These are phyloP conservation scores for Metschnikowia lunata DNA, from an alignment of 805 yeast genomes.

Conservation along the genomic window DNA sequence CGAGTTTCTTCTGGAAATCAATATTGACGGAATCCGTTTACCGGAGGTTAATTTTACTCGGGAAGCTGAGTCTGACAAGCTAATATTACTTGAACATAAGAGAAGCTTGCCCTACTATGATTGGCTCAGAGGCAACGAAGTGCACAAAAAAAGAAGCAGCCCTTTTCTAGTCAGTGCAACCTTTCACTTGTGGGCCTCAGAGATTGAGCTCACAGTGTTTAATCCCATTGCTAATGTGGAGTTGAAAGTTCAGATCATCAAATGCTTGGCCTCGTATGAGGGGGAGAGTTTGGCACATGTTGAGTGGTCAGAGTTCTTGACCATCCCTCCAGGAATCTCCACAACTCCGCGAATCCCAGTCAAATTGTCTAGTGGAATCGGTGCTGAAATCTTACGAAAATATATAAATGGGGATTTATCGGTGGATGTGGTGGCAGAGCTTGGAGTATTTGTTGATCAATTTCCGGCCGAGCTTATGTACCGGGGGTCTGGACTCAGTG, in stretches of 20 bases:
- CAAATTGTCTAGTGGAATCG: conserved; percentile 41
- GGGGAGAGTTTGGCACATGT: conserved; percentile 45
- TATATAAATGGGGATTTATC: conserved; percentile 49
- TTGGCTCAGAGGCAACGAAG: background rate
- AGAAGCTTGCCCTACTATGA: background rate
- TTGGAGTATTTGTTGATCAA: conserved; percentile 36
- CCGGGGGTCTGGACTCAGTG: conserved; percentile 40
- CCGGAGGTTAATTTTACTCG: conserved; percentile 5
- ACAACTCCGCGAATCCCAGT: conserved; percentile 49
- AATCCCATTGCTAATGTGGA: conserved; percentile 52
- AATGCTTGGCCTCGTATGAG: conserved; percentile 47
- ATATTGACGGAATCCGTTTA: conserved; percentile 20
- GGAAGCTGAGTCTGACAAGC: background rate
- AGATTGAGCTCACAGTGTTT: conserved; percentile 48
- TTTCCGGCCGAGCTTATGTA: conserved; percentile 42
- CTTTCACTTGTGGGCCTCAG: conserved; percentile 52
- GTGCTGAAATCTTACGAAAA: conserved; percentile 45
- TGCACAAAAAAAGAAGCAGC: background rate
- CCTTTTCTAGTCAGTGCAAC: conserved; percentile 48
- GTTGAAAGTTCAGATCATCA: conserved; percentile 36
- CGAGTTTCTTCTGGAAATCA: conserved; percentile 1
- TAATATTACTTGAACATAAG: background rate
- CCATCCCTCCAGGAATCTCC: conserved; percentile 50
- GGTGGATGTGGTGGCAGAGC: conserved; percentile 43
- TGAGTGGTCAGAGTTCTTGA: conserved; percentile 35